Conservation (phyloP, 805 yeast species). For the Cyberlindnera sargentensis region DNA sequence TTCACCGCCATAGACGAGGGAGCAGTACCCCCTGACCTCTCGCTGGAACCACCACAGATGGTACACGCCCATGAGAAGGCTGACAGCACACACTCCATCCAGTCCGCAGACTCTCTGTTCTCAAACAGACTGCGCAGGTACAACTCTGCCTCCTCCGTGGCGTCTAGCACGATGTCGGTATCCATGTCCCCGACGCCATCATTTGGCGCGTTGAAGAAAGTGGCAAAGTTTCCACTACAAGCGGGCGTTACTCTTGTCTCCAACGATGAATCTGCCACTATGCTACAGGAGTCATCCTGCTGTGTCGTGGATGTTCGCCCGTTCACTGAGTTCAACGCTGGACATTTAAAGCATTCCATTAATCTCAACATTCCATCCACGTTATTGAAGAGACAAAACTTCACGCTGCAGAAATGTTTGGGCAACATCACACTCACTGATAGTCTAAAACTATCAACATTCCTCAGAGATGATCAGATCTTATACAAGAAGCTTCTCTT, state of each 20-base stretch:
- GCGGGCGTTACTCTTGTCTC: conserved; percentile 5
- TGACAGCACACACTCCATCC: conserved; percentile 14
- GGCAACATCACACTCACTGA: conserved; percentile 53
- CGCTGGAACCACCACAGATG: conserved; percentile 3
- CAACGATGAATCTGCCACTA: conserved; percentile 4
- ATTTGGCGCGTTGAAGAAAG: conserved; percentile 7
- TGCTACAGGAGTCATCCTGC: conserved; percentile 16
- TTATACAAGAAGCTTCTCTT: conserved; percentile 12
- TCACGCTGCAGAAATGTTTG: conserved; percentile 55
- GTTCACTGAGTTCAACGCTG: conserved; percentile 59
- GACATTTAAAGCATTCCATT: conserved; percentile 53
- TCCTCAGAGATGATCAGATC: conserved; percentile 19
- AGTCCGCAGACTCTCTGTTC: conserved; percentile 14
- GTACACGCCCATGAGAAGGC: conserved; percentile 9
- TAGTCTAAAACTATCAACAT: conserved; percentile 33
- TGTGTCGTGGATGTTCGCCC: conserved; percentile 77
- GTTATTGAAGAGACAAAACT: conserved; percentile 65
- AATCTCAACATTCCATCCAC: conserved; percentile 91
- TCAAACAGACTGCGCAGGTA: conserved; percentile 13
- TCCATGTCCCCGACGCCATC: conserved; percentile 4
- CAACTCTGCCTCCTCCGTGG: conserved; percentile 15
- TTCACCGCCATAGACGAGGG: conserved; percentile 8
- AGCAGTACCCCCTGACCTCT: not conserved
- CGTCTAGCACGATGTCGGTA: conserved; percentile 1
- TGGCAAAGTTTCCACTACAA: conserved; percentile 13